Evolutionary conservation across 352 stramenopile species (phyloP), one percentile per base, ranked within the genome.

Genomic region (Phytophthora uliginosa): DNA sequence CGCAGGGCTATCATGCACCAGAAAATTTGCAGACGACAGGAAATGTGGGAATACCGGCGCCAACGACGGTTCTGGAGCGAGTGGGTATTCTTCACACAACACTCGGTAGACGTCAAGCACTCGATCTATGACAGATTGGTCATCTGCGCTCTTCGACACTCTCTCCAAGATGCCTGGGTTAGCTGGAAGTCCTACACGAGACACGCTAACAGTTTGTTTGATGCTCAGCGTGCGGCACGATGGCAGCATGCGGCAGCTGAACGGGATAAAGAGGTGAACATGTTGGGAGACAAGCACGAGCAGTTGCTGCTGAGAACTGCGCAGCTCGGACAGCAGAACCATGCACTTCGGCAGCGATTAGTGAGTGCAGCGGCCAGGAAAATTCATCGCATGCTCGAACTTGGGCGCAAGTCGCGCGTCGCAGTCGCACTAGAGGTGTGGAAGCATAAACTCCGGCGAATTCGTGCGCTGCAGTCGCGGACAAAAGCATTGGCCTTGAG

Each of bases 41-140:
- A 59, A 51, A 47, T 17, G 17, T 71, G 71, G 65, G 38, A 48
- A 42, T 33, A 0, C 26, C 56, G 77, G 24, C 73, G 56, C 2
- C 42, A 26, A 51, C 38, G 18, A 53, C 47, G 31, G 12, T n/a
- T 57, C 20, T 72, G 47, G 59, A 60, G 18, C 31, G 36, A 48
- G 28, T 77, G 71, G 71, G 31, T 66, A 17, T 17, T 56, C 33
- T 65, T 59, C 48, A 57, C 57, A 8, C 59, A 69, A 34, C 71
- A 71, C 34, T 68, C 60, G 4, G 24, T 56, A 0, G 31, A 71
- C 54, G 34, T 71, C 17, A 74, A 74, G 24, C 61, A 71, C 10
- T 59, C 10, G 15, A 52, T 68, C 52, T 74, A 67, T 34, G 66
- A 77, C 59, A 65, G 60, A 57, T 56, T 77, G n/a, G 7, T 71